phyloP scores from a whole-genome alignment of 2,329 filamentous ascomycete species.

The Boeremia lycopersici region DNA sequence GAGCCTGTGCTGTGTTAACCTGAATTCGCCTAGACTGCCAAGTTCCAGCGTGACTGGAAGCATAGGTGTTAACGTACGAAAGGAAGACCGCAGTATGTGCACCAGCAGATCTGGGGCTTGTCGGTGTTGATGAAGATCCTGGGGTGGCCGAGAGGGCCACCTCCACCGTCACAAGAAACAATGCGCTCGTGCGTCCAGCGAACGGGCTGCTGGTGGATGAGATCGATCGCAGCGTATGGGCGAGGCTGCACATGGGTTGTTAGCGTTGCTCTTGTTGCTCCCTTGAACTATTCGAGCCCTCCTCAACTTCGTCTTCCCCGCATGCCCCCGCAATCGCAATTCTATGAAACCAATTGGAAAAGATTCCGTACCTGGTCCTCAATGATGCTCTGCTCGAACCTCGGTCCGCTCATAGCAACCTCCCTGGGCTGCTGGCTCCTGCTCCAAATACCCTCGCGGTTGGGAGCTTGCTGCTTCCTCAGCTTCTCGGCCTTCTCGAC shows the following conservation, averaged over 20 bases:
- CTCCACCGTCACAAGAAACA: constrained; percentile 90
- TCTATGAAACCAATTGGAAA: neutral
- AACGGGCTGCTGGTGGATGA: constrained; percentile 95
- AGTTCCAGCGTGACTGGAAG: too few relatives aligned
- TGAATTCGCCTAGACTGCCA: neutral
- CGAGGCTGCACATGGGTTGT: constrained; percentile 67
- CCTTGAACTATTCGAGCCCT: neutral
- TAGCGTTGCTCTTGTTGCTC: neutral
- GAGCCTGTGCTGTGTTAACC: constrained; percentile 64
- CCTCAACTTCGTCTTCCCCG: neutral
- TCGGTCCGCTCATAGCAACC: constrained; percentile 87
- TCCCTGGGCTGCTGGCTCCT: constrained; percentile 80
- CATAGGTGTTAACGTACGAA: constrained; percentile 69
- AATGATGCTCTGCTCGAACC: constrained; percentile 98
- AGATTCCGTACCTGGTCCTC: constrained; percentile 74
- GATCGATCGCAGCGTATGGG: constrained; percentile 86
- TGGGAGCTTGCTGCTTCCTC: constrained; percentile 79
- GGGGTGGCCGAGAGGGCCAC: constrained; percentile 87
- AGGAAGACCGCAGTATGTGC: constrained; percentile 91
- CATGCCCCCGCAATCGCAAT: neutral
- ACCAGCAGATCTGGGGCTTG: constrained; percentile 90
- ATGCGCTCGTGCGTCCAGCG: constrained; percentile 83
- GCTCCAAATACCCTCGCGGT: constrained; percentile 81
- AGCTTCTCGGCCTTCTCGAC: constrained; percentile 60
- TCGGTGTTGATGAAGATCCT: constrained; percentile 97